A percentile compares a stretch with the other conserved stretches of the same genome.
Conservation (phyloP, 2,329 filamentous ascomycete genomes). For the Ilyonectria robusta region DNA sequence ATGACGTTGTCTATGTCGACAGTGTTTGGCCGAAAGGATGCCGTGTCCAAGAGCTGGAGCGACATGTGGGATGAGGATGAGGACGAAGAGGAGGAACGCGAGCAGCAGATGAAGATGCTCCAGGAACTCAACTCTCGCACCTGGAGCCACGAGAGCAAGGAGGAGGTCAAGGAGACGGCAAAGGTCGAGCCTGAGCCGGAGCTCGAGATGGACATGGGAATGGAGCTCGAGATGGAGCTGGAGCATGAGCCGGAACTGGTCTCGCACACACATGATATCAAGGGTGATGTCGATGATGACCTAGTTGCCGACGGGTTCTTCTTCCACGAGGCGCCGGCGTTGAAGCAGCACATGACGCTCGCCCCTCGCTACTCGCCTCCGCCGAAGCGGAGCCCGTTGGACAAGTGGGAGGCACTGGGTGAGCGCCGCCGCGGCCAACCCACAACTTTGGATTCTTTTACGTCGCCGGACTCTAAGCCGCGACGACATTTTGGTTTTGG, state of each 20-base stretch:
- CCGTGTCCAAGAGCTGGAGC: conserved; percentile 98
- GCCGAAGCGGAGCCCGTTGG: conserved; percentile 73
- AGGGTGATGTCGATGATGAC: conserved; percentile 73
- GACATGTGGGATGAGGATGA: conserved; percentile 96
- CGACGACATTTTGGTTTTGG: conserved; percentile 65
- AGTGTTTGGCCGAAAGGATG: conserved; percentile 83
- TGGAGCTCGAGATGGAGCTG: conserved; percentile 37
- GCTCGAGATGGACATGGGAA: conserved; percentile 18
- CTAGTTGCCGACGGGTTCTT: conserved; percentile 79
- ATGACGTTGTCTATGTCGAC: conserved; percentile 80
- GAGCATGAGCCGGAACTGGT: conserved; percentile 33
- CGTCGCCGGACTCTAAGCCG: conserved; percentile 63
- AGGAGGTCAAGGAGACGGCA: conserved; percentile 43
- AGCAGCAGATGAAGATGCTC: conserved; percentile 65
- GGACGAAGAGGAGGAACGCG: conserved; percentile 77
- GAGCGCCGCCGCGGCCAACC: conserved; percentile 81
- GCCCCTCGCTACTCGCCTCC: conserved; percentile 74
- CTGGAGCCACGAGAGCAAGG: conserved; percentile 83
- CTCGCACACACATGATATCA: conserved; percentile 52
- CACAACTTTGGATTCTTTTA: conserved; percentile 64
- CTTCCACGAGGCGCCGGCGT: conserved; percentile 74
- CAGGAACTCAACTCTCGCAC: conserved; percentile 81
- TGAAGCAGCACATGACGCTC: conserved; percentile 53
- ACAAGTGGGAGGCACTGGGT: conserved; percentile 93
- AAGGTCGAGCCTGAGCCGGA: conserved; percentile 34